Evolutionary conservation across 495 filamentous ascomycete species (phyloP), one percentile per base, ranked within the genome.

Genomic region (Haplographium delicatum): DNA sequence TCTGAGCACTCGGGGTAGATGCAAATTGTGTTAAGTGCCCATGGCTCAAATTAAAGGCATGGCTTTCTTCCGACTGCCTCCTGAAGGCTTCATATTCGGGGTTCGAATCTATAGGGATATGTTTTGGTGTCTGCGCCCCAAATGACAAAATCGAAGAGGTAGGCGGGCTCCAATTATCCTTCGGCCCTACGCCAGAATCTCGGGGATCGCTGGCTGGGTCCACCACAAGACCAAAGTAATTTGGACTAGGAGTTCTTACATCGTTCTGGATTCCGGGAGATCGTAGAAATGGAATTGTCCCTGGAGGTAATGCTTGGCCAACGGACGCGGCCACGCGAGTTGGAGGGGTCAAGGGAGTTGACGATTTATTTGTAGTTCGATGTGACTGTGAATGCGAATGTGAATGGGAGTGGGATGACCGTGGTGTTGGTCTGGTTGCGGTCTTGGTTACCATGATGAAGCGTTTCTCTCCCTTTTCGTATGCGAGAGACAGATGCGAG

Each of bases 141-240:
- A 80, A 83, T 3, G 86, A 84, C 51, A 81, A 81, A 26, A 87
- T 70, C 33, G 79, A 81, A 4, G 85, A 82, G 8, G 80, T 75
- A 10, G 81, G 74, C 19, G 84, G 72, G 51, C 84, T 86, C 83
- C 85, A 90, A 67, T 85, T 84, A 55, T 81, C 78, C 50, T 77
- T 78, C 6, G 80, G 72, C 16, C 80, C 68, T 34, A 73, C 68
- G 40, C 72, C 73, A 1, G 84, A 85, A 41, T 80, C 74, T 45
- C 77, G 71, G n/a, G 76, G 65, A 54, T 86, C 82, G 39, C 59
- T 70, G 19, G 66, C 51, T 25, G 77, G 71, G 34, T 91, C 85
- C 44, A 86, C 68, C 24, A 73, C 68, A 40, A 93, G 73, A 38
- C 83, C 84, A 57, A 96, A 96, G 65, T 96, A 95, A 62, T 84